Base-by-base conservation (phyloP, 805 yeast genomes). In the Maudiozyma bulderi region DNA sequence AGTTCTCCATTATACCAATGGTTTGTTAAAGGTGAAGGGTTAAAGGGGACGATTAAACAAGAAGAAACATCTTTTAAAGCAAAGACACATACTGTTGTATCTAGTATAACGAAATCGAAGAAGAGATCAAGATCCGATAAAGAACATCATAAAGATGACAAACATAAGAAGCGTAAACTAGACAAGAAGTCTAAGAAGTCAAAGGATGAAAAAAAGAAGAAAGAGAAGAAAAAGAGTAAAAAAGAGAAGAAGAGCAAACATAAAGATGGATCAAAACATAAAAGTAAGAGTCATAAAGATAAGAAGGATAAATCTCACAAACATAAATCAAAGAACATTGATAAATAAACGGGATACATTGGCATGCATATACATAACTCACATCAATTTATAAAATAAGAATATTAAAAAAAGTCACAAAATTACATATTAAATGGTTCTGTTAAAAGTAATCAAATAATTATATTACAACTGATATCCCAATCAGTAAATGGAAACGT, bases 1-100 rank as follows among this genome's bases (percentile, higher is more conserved):
- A 71, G 70, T 34, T 83, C 93, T 5, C 95, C 95, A 0, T 68
- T 93, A 48, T 93, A 91, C 59, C 69, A 78, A 51, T 81, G 84
- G 86, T 91, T 91, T 71, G 95, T 89, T 1, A 76, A 78, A 55
- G 99, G 98, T 0, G 91, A 85, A 55, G 84, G 93, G 1, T 67
- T 91, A 49, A 75, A 77, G 40, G 98, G 97, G 1, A 85, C 95
- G 0, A 77, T 79, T 5, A 82, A 77, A 1, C 62, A 65, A 5
- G 52, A 48, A 13, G 46, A 47, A 10, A 38, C 50, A 28, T 37
- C 34, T 38, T 47, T 48, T 45, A 40, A 47, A 43, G 46, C 41
- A 38, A 41, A 46, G 31, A 4, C 4, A 49, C 47, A 39, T 30
- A 44, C 46, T 15, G 43, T 54, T 6, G 47, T 50, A 20, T 40